Base-by-base conservation (phyloP, 768 basidiomycete species). In the Boletus pseudopeckii region DNA sequence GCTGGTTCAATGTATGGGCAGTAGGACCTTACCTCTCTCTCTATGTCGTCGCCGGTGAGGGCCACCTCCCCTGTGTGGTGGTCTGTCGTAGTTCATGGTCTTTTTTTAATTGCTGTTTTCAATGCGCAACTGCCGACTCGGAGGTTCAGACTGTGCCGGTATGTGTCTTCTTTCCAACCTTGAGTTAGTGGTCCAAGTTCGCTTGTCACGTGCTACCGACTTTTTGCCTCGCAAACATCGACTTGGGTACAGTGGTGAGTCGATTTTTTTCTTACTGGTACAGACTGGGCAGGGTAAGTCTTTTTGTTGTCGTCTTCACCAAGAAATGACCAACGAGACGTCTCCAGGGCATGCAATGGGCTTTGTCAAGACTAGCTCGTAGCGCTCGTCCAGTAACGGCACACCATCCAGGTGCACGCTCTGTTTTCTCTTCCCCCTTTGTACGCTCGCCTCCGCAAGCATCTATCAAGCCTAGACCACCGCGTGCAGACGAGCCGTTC, bases 261-360 rank as follows among this genome's bases (percentile, higher is more conserved):
- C 20, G 17, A 34, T 11, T 7, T 24, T 43, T 22, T 36, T 22
- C 18, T 37, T 1, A 36, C 24, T 38, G n/a, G n/a, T 14, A 44
- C 17, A 43, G 22, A 64, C 40, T 7, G 15, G 42, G 13, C 32
- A 46, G 37, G 62, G 64, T 74, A 45, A 54, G 63, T 53, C 40
- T 30, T 37, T 32, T 17, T 9, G 20, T 18, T 7, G 26, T 33
- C 17, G 10, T 39, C 1, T 17, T 26, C 17, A 37, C 40, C 26
- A 30, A 28, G 37, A 39, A 24, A 45, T 20, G 30, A n/a, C 59
- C 36, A 43, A 48, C 42, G 40, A 33, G 32, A 18, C 15, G 41
- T 37, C 17, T 18, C 17, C 26, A 54, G 80, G 83, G 77, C 64
- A 86, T 88, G 86, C 84, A 75, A 86, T 85, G 84, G 78, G 79